Conservation (phyloP, 2,329 filamentous ascomycete genomes). For the Monilinia polystroma region DNA sequence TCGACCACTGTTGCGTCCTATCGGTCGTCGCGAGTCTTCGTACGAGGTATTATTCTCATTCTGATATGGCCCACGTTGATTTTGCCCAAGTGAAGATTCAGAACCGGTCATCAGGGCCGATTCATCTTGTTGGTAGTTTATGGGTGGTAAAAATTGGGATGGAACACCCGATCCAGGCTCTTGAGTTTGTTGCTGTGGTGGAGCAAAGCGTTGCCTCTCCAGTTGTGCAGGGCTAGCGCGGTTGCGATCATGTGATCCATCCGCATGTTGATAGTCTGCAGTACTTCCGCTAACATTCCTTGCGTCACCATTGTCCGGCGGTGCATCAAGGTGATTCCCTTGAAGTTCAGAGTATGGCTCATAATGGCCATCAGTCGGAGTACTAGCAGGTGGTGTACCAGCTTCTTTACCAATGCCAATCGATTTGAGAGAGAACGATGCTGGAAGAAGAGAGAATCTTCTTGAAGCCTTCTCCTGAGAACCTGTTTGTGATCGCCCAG, state of each 20-base stretch:
- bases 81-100: slow-evolving; percentile 37
- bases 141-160: slow-evolving; percentile 35
- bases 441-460: slow-evolving; percentile 70
- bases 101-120: slow-evolving; percentile 37
- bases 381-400: slow-evolving; percentile 31
- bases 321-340: slow-evolving; percentile 32
- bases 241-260: slow-evolving; percentile 36
- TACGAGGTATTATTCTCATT: slow-evolving; percentile 29
- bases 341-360: slow-evolving; percentile 33
- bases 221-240: slow-evolving; percentile 38
- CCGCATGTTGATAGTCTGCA: slow-evolving; percentile 29
- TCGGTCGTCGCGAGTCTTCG: slow-evolving; percentile 33
- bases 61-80: slow-evolving; percentile 26
- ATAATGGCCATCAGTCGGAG: slow-evolving; percentile 31
- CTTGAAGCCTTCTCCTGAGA: slow-evolving; percentile 55
- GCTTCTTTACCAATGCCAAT: slow-evolving; percentile 59
- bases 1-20: slow-evolving; percentile 30
- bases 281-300: slow-evolving; percentile 33
- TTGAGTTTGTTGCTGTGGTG: slow-evolving; percentile 41
- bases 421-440: slow-evolving; percentile 62
- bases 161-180: slow-evolving; percentile 31
- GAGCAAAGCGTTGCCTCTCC: slow-evolving; percentile 47
- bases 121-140: slow-evolving; percentile 37
- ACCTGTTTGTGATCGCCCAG: slow-evolving; percentile 50
- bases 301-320: slow-evolving; percentile 28